A percentile compares a stretch with the other conserved stretches of the same genome.
Conservation (phyloP, 106 monocot species). For the Triglochin maritima region DNA sequence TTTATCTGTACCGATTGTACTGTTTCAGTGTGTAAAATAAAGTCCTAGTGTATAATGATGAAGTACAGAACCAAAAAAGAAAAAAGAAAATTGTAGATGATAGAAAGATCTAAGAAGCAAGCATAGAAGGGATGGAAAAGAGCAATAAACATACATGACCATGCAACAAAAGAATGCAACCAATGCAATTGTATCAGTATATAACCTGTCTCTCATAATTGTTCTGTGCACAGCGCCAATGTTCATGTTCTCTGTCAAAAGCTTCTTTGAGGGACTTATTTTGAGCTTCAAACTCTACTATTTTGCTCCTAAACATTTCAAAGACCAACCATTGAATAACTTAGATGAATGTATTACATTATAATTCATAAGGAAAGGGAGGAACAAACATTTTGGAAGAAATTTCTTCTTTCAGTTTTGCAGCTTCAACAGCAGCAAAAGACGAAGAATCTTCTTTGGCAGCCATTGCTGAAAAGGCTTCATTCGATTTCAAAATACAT, state of each 20-base stretch:
- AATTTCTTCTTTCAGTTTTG: constrained; percentile 43
- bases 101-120: too few relatives aligned
- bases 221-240: constrained; percentile 79
- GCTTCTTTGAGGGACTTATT: constrained; percentile 43
- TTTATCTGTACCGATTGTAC: too few relatives aligned
- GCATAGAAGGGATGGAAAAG: too few relatives aligned
- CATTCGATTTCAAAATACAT: constrained; percentile 49
- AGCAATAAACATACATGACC: too few relatives aligned
- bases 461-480: constrained; percentile 46
- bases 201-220: constrained; percentile 98
- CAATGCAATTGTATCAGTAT: too few relatives aligned
- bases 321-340: not conserved
- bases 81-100: not conserved
- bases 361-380: not conserved
- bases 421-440: constrained; percentile 33
- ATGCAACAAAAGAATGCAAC: too few relatives aligned
- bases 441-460: constrained; percentile 57
- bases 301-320: constrained; percentile 26
- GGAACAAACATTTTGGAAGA: constrained; percentile 41
- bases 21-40: too few relatives aligned
- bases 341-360: not conserved
- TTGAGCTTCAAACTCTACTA: constrained; percentile 37
- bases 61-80: not conserved
- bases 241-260: constrained; percentile 62
- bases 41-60: not conserved